Evolutionary conservation across 805 yeast species (phyloP), one percentile per base, ranked within the genome.

Genomic region (Candida khao-thaluensis): DNA sequence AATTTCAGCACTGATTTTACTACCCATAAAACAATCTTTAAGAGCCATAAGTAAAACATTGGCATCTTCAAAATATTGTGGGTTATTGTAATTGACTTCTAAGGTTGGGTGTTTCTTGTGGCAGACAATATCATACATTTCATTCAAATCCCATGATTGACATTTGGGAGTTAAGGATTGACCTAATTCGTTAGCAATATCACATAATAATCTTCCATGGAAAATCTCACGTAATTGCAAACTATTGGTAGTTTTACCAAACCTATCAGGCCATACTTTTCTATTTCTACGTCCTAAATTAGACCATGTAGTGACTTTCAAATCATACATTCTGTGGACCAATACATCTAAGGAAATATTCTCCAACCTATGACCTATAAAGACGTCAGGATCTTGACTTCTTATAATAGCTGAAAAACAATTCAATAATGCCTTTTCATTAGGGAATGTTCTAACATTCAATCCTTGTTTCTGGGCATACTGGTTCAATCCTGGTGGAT

Each of bases 181-280:
- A 35, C 98, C 99, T 80, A 90, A 77, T 53, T 88, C 96, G 60
- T 93, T 93, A 37, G 91, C 88, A 54, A 93, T 79, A 62, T 93
- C 99, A 72, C 96, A 87, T 32, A 91, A 54, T 40, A 93, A 72
- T 51, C 99, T 74, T 25, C 99, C 99, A 26, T 89, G 79, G 53
- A 83, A 74, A 15, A 87, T 74, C 40, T 86, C 89, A 36, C 84
- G 70, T 12, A 86, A 71, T 28, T 75, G 72, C 49, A 77, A 72
- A 47, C 68, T 76, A 56, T 79, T 72, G 35, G 69, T 71, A 14
- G 70, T 68, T 41, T 72, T 72, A 21, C 82, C 85, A 57, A 82
- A 81, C 47, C 74, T 74, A 18, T 78, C 83, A 1, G 96, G 95
- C 87, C 95, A 85, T 15, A 68, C 71, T 49, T 75, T 82, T 56